Conservation (phyloP, 305 asterid species). For the Rubia occidens region DNA sequence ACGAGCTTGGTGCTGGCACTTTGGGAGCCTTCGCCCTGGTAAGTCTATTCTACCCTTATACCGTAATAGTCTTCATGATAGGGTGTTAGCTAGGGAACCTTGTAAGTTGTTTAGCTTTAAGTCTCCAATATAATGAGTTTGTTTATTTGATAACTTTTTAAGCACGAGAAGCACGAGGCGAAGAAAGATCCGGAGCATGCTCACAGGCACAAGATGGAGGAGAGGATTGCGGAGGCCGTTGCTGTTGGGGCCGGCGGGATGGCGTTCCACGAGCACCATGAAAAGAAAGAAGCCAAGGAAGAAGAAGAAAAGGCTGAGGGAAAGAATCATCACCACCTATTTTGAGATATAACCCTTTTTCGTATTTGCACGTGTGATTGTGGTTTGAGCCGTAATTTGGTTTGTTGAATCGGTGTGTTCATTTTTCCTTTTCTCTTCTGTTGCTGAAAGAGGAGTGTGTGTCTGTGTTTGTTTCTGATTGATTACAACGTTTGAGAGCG, state of each 20-base stretch:
- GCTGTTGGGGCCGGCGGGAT: constrained; percentile 58
- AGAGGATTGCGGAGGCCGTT: constrained; percentile 37
- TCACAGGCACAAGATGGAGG: constrained; percentile 49
- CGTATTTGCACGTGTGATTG: not conserved
- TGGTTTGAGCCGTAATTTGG: not conserved
- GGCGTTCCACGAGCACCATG: constrained; percentile 58
- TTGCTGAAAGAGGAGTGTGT: too few species aligned
- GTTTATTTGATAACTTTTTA: not conserved
- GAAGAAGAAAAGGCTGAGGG: constrained; percentile 47
- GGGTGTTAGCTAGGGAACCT: too few species aligned
- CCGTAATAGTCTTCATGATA: too few species aligned
- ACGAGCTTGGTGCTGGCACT: constrained; percentile 12
- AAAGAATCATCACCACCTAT: constrained; percentile 43
- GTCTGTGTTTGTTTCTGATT: too few species aligned
- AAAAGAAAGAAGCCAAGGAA: constrained; percentile 43
- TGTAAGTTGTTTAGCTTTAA: too few species aligned
- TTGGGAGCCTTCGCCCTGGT: constrained; percentile 21
- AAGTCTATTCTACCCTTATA: not conserved
- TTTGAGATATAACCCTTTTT: constrained; percentile 14
- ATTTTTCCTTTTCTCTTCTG: too few species aligned
- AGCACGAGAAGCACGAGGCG: constrained; percentile 50
- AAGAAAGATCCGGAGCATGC: constrained; percentile 52
- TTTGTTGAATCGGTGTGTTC: not conserved
- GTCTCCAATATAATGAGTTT: not conserved
- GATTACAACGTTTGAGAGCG: too few species aligned